These are phyloP conservation scores for Metschnikowia anglica DNA, from an alignment of 805 yeast species.

Conservation along the genomic window DNA sequence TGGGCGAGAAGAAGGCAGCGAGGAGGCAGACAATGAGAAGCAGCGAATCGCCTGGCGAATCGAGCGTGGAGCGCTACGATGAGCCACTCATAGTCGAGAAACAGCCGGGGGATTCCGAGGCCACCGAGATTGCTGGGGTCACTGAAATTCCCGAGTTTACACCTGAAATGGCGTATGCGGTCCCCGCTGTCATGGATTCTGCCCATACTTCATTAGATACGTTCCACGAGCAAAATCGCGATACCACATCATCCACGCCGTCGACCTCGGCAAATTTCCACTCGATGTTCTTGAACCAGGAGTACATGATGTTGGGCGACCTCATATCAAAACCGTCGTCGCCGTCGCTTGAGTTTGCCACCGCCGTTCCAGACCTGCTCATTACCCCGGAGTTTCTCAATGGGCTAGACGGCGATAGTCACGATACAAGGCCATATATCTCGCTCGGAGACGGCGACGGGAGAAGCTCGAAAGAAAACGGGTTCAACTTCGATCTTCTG, in stretches of 20 bases:
- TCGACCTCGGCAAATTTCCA: slow-evolving; percentile 27
- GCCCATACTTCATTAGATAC: slow-evolving; percentile 3
- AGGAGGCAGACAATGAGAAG: background rate
- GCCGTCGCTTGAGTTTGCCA: slow-evolving; percentile 32
- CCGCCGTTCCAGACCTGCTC: slow-evolving; percentile 10
- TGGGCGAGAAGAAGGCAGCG: background rate
- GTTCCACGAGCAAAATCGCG: slow-evolving; percentile 5
- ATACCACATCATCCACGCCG: slow-evolving; percentile 16
- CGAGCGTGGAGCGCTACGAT: too few species aligned
- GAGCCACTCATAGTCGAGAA: too few species aligned
- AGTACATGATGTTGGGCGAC: slow-evolving; percentile 52
- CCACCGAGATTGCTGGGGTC: too few species aligned
- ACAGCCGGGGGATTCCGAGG: too few species aligned
- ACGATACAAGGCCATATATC: slow-evolving; percentile 40
- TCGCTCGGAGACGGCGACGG: slow-evolving; percentile 31
- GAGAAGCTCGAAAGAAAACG: slow-evolving; percentile 11
- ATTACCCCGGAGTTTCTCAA: slow-evolving; percentile 16
- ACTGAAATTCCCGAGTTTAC: too few species aligned
- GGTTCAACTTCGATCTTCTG: slow-evolving; percentile 14
- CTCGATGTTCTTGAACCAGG: slow-evolving; percentile 50
- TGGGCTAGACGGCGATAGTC: slow-evolving; percentile 14
- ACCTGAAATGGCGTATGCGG: too few species aligned
- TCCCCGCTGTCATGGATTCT: background rate
- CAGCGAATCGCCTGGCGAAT: too few species aligned
- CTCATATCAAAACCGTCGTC: slow-evolving; percentile 42